Evolutionary conservation across 306 rosid species (phyloP).

Genomic region (Hippophae rhamnoides): DNA sequence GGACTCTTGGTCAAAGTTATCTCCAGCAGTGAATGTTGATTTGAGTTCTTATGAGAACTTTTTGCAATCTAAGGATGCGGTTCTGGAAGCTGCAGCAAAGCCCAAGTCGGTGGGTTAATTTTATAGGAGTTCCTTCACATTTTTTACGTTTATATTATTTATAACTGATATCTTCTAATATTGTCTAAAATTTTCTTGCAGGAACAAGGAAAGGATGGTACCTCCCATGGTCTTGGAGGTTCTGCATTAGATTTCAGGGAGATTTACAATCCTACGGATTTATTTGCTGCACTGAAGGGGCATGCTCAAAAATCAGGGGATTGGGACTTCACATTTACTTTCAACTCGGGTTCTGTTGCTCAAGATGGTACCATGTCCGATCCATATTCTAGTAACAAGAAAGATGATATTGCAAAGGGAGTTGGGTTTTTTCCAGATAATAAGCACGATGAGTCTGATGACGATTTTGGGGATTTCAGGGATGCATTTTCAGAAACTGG

Average conservation of each 20-base stretch:
- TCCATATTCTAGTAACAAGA: constrained; percentile 21
- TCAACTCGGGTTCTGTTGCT: constrained; percentile 28
- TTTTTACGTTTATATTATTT: constrained; percentile 11
- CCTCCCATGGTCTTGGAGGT: constrained; percentile 19
- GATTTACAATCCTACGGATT: constrained; percentile 21
- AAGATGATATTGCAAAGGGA: constrained; percentile 11
- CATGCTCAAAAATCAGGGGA: constrained; percentile 29
- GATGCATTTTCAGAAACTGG: constrained; percentile 26
- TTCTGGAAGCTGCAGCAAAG: constrained; percentile 33
- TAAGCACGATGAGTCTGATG: constrained; percentile 21
- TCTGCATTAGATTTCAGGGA: constrained; percentile 22
- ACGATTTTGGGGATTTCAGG: constrained; percentile 22
- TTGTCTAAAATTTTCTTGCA: constrained; percentile 27
- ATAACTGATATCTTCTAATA: constrained; percentile 4
- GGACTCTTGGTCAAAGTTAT: constrained; percentile 16
- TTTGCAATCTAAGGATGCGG: constrained; percentile 39
- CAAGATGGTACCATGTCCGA: constrained; percentile 21
- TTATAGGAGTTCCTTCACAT: background rate
- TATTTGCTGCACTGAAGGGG: constrained; percentile 25
- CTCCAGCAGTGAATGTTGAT: constrained; percentile 14
- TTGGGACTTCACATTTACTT: constrained; percentile 37
- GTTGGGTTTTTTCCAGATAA: constrained; percentile 5
- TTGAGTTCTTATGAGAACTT: constrained; percentile 19
- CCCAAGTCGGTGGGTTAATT: constrained; percentile 39
- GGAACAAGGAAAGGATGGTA: constrained; percentile 36